Conservation (phyloP, 2,329 filamentous ascomycete species). For the Colletotrichum agaves region DNA sequence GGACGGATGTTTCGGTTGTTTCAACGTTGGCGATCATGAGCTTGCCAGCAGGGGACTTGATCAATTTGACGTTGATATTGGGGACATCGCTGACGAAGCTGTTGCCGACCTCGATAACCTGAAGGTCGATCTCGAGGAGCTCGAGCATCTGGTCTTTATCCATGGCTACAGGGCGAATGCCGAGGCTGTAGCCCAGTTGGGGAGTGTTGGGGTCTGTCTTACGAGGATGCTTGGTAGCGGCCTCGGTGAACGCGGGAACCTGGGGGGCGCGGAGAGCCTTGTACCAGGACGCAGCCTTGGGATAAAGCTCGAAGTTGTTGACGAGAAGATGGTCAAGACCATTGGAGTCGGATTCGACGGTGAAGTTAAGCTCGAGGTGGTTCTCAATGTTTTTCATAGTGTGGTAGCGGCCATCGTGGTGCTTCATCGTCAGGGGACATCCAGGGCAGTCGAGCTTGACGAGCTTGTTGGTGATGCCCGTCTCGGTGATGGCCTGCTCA, state of each 20-base stretch:
- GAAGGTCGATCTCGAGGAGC: conserved; percentile 64
- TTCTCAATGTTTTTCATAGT: conserved; percentile 44
- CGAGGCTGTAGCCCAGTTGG: conserved; percentile 62
- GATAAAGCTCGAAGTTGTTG: conserved; percentile 71
- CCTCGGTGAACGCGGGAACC: conserved; percentile 48
- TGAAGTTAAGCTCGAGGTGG: conserved; percentile 65
- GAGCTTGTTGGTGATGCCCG: conserved; percentile 49
- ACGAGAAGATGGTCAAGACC: conserved; percentile 60
- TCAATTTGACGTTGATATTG: conserved; percentile 67
- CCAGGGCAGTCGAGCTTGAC: conserved; percentile 64
- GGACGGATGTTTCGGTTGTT: conserved; percentile 44
- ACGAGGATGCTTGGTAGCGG: conserved; percentile 45
- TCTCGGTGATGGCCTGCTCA: conserved; percentile 40
- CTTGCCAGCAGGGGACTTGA: conserved; percentile 67
- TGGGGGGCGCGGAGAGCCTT: conserved; percentile 58
- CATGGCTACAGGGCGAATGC: conserved; percentile 54
- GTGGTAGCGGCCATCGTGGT: conserved; percentile 42
- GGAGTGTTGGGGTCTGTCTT: conserved; percentile 44
- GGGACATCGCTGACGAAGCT: conserved; percentile 65
- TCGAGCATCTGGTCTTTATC: conserved; percentile 63
- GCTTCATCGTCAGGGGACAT: conserved; percentile 56
- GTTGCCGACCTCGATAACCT: conserved; percentile 69
- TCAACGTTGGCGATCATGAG: conserved; percentile 65
- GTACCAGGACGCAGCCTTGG: conserved; percentile 58
- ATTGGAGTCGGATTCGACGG: conserved; percentile 57